Evolutionary conservation across 768 basidiomycete species (phyloP).

Genomic region (Psilocybe subaeruginosa): DNA sequence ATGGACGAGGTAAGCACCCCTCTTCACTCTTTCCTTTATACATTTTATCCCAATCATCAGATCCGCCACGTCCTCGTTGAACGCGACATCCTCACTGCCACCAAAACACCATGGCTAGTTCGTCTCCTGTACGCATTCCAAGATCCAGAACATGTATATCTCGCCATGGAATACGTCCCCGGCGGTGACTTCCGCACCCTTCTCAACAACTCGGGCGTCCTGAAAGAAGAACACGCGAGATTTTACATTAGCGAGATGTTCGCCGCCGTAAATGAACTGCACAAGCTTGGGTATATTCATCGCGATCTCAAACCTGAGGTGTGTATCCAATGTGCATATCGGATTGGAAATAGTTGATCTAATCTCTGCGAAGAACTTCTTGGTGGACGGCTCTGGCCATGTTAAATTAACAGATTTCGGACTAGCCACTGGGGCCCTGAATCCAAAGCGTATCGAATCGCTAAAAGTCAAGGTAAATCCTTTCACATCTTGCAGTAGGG

Average conservation of each 20-base stretch:
- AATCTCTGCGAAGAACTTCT: conserved; percentile 73
- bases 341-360: not conserved
- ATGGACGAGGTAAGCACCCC: conserved; percentile 89
- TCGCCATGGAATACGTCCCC: conserved; percentile 99
- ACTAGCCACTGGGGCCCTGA: conserved; percentile 93
- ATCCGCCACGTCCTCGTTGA: conserved; percentile 98
- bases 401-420: conserved; percentile 99
- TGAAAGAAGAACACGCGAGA: conserved; percentile 95
- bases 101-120: conserved; percentile 98
- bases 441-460: conserved; percentile 92
- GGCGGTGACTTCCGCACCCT: conserved; percentile 98
- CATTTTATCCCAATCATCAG: conserved; percentile 37
- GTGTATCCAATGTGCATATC: conserved; percentile 16
- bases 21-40: not conserved
- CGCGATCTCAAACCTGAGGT: conserved; percentile 98
- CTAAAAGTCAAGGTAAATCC: conserved; percentile 82
- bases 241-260: conserved; percentile 99
- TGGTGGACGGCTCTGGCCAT: conserved; percentile 93
- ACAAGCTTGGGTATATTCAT: conserved; percentile 98
- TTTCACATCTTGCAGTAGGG: not conserved
- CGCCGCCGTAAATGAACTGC: conserved; percentile 88
- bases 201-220: conserved; percentile 95
- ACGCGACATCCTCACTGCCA: conserved; percentile 95
- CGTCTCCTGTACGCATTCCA: conserved; percentile 96
- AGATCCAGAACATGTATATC: conserved; percentile 87